Base-by-base conservation (phyloP, 768 basidiomycete genomes). In the Dioszegia aurantiaca region DNA sequence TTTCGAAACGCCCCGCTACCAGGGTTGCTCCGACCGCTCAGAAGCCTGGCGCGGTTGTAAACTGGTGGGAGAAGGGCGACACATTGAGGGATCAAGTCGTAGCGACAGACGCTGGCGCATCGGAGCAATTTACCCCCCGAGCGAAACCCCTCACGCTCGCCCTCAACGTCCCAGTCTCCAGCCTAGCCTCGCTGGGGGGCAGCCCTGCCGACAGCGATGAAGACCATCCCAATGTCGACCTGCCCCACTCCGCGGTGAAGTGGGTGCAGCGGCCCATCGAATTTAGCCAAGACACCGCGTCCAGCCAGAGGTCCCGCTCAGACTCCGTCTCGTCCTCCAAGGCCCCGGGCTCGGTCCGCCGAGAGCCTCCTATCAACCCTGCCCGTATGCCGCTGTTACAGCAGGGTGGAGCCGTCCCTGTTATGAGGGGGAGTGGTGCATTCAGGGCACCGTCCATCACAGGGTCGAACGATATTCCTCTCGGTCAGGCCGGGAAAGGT, bases 191-290 rank as follows among this genome's bases (percentile, higher is more conserved):
- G 2, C 47, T 60, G 3, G 70, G 55, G 1, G 65, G 59, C 1
- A 65, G 61, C 42, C 70, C 70, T 24, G 65, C 68, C 4, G 52
- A 58, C 23, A 69, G 68, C 40, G 70, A 72, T 44, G 70, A 72
- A 30, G 68, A 68, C 31, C 56, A 67, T 11, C 70, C 68, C 1
- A 65, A 65, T 1, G 70, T 72, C 26, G 33, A 43, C 9, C 48
- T 72, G 0, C 70, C 67, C 36, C 70, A 72, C 41, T 67, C 61
- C 4, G 68, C 65, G 11, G 46, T 63, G n/a, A 65, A 64, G 23
- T 44, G 59, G 30, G 67, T 72, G 19, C 70, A 69, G 27, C 52
- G 70, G 11, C 67, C 67, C 2, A 56, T 60, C 36, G 45, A 36
- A 24, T 42, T 49, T n/a, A 58, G 28, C 27, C 56, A 48, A 27